These are phyloP conservation scores for Paraconiothyrium brasiliense DNA, from an alignment of 2,329 filamentous ascomycete species.

Conservation along the genomic window DNA sequence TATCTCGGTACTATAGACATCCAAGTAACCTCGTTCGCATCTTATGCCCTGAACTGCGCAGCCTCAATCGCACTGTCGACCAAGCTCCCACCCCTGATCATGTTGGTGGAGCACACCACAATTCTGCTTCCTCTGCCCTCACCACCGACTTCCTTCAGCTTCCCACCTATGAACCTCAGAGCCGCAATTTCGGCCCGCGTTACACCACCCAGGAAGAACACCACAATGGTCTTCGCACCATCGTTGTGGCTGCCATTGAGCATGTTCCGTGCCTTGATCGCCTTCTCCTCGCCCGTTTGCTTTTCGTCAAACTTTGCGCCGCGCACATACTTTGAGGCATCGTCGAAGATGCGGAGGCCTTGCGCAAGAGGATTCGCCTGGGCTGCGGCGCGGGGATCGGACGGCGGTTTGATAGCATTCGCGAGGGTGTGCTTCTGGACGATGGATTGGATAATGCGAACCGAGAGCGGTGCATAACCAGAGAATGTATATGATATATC, in stretches of 20 bases:
- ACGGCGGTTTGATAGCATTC: conserved; percentile 64
- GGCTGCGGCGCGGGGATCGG: conserved; percentile 43
- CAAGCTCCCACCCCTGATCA: conserved; percentile 88
- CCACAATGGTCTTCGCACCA: conserved; percentile 80
- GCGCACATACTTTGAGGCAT: conserved; percentile 84
- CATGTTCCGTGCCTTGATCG: conserved; percentile 83
- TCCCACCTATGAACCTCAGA: conserved; percentile 84
- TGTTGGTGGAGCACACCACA: conserved; percentile 90
- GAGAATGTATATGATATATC: conserved; percentile 98
- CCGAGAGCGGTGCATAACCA: conserved; percentile 91
- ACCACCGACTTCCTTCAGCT: conserved; percentile 72
- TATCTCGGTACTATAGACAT: neutral
- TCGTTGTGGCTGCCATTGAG: conserved; percentile 71
- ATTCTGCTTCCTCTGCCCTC: conserved; percentile 77
- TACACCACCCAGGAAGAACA: conserved; percentile 98
- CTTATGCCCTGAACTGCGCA: conserved; percentile 47
- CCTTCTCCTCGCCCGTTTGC: conserved; percentile 93
- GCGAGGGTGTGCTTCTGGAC: conserved; percentile 86
- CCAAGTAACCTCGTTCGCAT: neutral
- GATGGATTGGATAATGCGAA: conserved; percentile 90
- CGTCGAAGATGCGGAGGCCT: conserved; percentile 94
- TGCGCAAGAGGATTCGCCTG: conserved; percentile 70
- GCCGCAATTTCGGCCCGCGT: conserved; percentile 97
- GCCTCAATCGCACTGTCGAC: conserved; percentile 86
- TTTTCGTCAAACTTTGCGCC: conserved; percentile 91